These are phyloP conservation scores for Claviceps sorghi DNA, from an alignment of 2,329 filamentous ascomycete genomes.

Conservation along the genomic window DNA sequence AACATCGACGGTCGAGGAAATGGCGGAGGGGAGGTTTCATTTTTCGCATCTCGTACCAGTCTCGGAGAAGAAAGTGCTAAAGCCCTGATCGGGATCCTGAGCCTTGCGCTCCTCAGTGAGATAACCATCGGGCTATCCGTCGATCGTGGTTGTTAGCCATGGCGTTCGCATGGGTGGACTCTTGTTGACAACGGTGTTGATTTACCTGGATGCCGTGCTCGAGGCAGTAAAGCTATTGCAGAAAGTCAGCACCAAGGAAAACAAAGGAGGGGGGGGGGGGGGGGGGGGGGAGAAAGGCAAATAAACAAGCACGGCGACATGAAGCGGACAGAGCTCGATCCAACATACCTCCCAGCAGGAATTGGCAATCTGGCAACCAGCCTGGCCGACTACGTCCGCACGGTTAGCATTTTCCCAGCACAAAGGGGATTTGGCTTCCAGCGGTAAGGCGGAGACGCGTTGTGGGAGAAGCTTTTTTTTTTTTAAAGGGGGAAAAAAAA, in stretches of 20 bases:
- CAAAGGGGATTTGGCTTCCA: neutral
- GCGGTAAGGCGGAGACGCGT: slow-evolving; percentile 8
- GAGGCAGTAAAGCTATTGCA: slow-evolving; percentile 85
- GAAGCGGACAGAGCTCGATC: neutral
- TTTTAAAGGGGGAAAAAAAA: slow-evolving; percentile 11
- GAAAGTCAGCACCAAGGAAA: slow-evolving; percentile 12
- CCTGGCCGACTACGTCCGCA: slow-evolving; percentile 75
- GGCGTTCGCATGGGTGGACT: neutral
- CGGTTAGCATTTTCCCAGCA: slow-evolving; percentile 32
- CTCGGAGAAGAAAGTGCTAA: slow-evolving; percentile 99
- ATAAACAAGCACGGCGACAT: neutral
- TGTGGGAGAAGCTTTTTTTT: slow-evolving; percentile 3
- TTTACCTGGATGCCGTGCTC: slow-evolving; percentile 98
- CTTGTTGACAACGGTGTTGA: slow-evolving; percentile 6
- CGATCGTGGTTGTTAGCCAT: slow-evolving; percentile 4
- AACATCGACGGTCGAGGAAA: neutral
- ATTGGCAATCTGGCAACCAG: slow-evolving; percentile 99
- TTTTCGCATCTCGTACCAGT: slow-evolving; percentile 52
- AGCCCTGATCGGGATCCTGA: slow-evolving; percentile 84
- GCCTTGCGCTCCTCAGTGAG: slow-evolving; percentile 96
- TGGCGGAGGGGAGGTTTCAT: neutral
- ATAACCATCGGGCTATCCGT: slow-evolving; percentile 79
- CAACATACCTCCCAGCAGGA: slow-evolving; percentile 97
- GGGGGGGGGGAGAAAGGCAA: neutral
- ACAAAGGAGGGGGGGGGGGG: neutral